These are phyloP conservation scores for Lachnum nothofagi DNA, from an alignment of 2,329 filamentous ascomycete genomes.

Conservation along the genomic window DNA sequence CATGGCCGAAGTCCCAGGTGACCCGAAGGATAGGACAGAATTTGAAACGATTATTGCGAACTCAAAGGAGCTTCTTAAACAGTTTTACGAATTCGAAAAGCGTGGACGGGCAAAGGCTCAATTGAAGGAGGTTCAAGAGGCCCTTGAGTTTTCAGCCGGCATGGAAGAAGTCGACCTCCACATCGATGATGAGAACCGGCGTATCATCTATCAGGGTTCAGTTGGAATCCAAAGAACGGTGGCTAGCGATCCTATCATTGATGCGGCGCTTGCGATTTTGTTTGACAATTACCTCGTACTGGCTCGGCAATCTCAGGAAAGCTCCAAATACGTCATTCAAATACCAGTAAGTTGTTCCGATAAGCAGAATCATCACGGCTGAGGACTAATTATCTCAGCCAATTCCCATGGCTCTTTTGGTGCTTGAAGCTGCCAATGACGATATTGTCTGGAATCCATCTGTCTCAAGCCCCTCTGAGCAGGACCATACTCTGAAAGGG, in stretches of 20 bases:
- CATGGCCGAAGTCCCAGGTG: background rate
- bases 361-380: too few relatives aligned
- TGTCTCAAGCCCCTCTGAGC: too few relatives aligned
- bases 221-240: background rate
- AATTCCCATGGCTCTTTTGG: constrained; percentile 1
- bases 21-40: background rate
- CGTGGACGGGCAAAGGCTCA: background rate
- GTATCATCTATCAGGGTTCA: background rate
- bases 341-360: background rate
- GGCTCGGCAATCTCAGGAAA: background rate
- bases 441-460: background rate
- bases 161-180: background rate
- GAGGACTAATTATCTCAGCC: background rate
- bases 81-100: background rate
- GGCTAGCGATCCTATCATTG: too few relatives aligned
- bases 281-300: constrained; percentile 4
- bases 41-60: background rate
- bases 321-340: background rate
- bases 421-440: background rate
- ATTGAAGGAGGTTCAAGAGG: background rate
- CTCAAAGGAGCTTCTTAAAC: background rate
- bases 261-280: background rate
- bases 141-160: background rate
- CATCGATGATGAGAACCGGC: background rate
- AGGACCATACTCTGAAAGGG: background rate